These are phyloP conservation scores for Mortierella sp. DNA, from an alignment of 371 early-diverging fungal species.

Conservation along the genomic window DNA sequence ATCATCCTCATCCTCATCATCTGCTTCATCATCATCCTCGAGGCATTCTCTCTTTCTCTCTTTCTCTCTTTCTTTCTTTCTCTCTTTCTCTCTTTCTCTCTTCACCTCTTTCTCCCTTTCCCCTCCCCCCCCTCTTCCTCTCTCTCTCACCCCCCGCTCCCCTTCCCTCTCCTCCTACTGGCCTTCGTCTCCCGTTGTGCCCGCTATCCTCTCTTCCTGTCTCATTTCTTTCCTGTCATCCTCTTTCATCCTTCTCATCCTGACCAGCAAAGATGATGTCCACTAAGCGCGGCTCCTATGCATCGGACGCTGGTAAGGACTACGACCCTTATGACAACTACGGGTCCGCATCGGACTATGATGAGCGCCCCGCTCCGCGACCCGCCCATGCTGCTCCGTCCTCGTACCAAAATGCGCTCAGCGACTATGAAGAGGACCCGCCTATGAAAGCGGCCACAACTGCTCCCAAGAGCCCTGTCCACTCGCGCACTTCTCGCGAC, in stretches of 20 bases:
- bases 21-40: too few species aligned
- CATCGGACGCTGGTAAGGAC: constrained; percentile 26
- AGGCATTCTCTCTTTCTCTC: neutral
- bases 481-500: constrained; percentile 1
- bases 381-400: neutral
- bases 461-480: constrained; percentile 35
- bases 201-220: neutral
- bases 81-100: neutral
- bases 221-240: neutral
- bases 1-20: neutral
- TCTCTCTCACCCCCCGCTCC: neutral
- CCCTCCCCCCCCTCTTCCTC: neutral
- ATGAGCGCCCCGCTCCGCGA: neutral
- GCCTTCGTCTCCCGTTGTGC: neutral
- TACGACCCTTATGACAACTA: constrained; percentile 33
- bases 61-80: neutral
- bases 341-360: constrained; percentile 26
- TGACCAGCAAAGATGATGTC: constrained; percentile 28
- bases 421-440: neutral
- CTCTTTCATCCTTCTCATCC: constrained; percentile 1
- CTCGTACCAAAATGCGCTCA: neutral
- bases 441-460: neutral
- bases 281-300: constrained; percentile 18
- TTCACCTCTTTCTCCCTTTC: constrained; percentile 2
- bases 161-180: neutral